Evolutionary conservation across 1,139 yeast species (phyloP), one percentile per base, ranked within the genome.

Genomic region (Casaregolazyma suthepensis): DNA sequence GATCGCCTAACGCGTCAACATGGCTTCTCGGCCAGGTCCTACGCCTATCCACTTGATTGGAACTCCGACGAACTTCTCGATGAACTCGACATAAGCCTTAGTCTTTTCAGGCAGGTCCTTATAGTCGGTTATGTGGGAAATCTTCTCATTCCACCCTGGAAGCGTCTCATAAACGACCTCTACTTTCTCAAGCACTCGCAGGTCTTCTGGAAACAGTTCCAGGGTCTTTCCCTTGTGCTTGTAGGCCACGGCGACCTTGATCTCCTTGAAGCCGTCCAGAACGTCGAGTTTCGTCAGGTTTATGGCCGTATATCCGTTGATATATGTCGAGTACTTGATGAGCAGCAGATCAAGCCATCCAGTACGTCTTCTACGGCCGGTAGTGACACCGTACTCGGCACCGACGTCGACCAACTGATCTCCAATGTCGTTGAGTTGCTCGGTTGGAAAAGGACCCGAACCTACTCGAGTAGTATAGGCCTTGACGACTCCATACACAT

Each of bases 401-500:
- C 99, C 99, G 59, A 91, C 87, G 51, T 77, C 74, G 73, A 94
- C 99, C 67, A 93, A 78, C 60, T 83, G 81, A 67, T 87, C 96
- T 66, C 99, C 99, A 53, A 76, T 81, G 45, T 76, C 83, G 71
- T 93, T 90, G 70, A 91, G 80, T 71, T 91, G 98, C 74, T 93
- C 99, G 55, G 98, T 85, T 59, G 99, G 98, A 87, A 93, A 93
- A 40, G 99, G 99, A 59, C 99, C 99, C 67, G 90, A 98, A 66
- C 99, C 99, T 55, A 93, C 99, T 74, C 99, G 84, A 45, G 99
- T 93, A 50, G 99, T 94, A 73, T 93, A 93, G 47, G 99, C 99
- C 77, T 93, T 93, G 54, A 91, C 98, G 45, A 93, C 99, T 71
- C 99, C 99, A 69, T 85, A 89, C 49, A 90, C 77, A 69, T 89